A percentile compares a stretch with the other conserved stretches of the same genome.
Conservation (phyloP, 225 moss, liverwort and hornwort genomes). For the Pseudoscleropodium purum region DNA sequence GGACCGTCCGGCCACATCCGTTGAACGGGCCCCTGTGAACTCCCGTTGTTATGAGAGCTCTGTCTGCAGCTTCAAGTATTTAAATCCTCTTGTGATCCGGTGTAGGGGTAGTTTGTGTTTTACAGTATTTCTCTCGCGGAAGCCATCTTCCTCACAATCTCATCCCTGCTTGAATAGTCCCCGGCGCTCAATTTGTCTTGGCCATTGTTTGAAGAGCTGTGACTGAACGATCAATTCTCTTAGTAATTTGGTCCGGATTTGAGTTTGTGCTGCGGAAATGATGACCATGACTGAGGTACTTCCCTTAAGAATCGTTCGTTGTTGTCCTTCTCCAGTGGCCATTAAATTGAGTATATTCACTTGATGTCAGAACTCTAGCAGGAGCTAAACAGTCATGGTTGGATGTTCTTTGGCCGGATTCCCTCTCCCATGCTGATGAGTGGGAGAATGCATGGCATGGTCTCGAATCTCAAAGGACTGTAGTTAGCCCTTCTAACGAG, state of each 20-base stretch:
- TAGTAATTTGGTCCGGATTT: not conserved
- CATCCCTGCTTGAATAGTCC: not conserved
- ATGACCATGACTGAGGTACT: slow-evolving; percentile 30
- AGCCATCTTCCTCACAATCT: too few relatives aligned
- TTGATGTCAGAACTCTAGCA: not conserved
- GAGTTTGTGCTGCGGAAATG: not conserved
- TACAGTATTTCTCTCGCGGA: fast-evolving
- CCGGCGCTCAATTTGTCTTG: not conserved
- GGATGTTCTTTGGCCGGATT: not conserved
- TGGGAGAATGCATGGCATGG: not conserved
- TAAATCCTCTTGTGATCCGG: too few relatives aligned
- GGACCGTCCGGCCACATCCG: not conserved
- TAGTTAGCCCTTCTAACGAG: not conserved
- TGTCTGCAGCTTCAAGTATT: not conserved
- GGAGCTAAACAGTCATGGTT: not conserved
- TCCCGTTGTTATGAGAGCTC: not conserved
- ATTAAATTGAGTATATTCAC: not conserved
- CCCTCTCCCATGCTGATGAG: not conserved
- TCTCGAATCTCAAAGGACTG: not conserved
- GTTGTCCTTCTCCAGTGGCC: not conserved
- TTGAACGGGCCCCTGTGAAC: not conserved
- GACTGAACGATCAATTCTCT: too few relatives aligned
- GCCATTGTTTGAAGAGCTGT: not conserved
- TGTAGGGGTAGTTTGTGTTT: fast-evolving
- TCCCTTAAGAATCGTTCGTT: not conserved